A percentile compares a stretch with the other conserved stretches of the same genome.
Evolutionary conservation across 805 yeast genomes (phyloP).

Genomic region (Lachancea thermotolerans): DNA sequence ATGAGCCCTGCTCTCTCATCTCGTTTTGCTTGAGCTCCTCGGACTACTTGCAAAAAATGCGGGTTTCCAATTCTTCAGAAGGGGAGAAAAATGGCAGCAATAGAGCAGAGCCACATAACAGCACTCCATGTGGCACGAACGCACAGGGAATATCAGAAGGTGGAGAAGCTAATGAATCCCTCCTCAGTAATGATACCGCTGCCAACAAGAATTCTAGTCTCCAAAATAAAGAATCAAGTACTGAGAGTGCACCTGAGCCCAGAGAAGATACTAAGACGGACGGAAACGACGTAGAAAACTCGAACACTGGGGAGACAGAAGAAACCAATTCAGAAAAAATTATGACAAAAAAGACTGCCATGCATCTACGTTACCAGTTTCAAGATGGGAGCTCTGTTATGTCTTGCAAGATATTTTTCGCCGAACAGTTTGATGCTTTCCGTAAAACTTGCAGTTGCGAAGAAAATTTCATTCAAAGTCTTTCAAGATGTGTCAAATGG

Average conservation of each 20-base stretch:
- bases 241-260: neutral
- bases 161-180: no score
- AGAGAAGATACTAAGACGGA: neutral
- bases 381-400: constrained; percentile 76
- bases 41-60: constrained; percentile 68
- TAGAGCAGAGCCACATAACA: neutral
- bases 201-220: neutral
- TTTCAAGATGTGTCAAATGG: constrained; percentile 93
- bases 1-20: constrained; percentile 90
- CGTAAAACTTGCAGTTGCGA: constrained; percentile 75
- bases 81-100: neutral
- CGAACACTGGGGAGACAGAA: neutral
- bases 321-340: constrained; percentile 46
- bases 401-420: constrained; percentile 89
- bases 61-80: constrained; percentile 5
- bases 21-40: constrained; percentile 85
- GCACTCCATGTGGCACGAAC: no score
- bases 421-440: constrained; percentile 95
- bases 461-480: constrained; percentile 74
- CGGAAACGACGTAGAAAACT: neutral
- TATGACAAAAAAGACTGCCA: constrained; percentile 77
- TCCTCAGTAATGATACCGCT: neutral
- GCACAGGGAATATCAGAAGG: neutral
- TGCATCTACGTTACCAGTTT: constrained; percentile 87
- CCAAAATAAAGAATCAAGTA: neutral